Evolutionary conservation across 306 rosid species (phyloP).

Genomic region (Herpetospermum pedunculosum): DNA sequence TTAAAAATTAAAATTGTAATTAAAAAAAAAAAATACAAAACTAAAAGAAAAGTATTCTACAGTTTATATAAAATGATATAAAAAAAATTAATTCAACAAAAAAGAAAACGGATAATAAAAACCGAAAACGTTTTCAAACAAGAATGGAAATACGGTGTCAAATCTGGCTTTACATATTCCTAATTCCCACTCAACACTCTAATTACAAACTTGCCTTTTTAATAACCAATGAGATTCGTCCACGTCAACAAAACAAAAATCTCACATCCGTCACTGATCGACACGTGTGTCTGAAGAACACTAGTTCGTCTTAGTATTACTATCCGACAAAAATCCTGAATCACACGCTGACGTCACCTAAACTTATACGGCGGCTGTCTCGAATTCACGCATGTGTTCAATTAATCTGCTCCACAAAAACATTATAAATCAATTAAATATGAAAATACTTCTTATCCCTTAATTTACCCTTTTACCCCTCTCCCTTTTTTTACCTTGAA

Average conservation of each 20-base stretch:
- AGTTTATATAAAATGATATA: not conserved
- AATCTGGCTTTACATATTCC: no score
- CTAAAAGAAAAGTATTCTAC: no score
- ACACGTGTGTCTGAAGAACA: not conserved
- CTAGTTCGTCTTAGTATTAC: not conserved
- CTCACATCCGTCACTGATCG: not conserved
- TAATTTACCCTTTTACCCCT: not conserved
- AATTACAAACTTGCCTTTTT: not conserved
- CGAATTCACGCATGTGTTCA: constrained; percentile 58
- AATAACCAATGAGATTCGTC: not conserved
- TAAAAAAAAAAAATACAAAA: no score
- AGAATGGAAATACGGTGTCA: not conserved
- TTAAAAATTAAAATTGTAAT: no score
- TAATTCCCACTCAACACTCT: not conserved
- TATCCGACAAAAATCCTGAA: not conserved
- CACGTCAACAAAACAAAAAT: not conserved
- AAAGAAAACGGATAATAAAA: not conserved
- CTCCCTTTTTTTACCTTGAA: not conserved
- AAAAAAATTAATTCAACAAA: not conserved
- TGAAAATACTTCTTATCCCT: not conserved
- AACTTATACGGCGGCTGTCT: constrained; percentile 42
- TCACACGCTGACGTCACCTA: not conserved
- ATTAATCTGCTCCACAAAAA: constrained; percentile 10
- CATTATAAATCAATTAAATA: not conserved
- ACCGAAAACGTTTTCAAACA: not conserved